Conservation (phyloP, 164 flowering plant species). For the Santalum album region DNA sequence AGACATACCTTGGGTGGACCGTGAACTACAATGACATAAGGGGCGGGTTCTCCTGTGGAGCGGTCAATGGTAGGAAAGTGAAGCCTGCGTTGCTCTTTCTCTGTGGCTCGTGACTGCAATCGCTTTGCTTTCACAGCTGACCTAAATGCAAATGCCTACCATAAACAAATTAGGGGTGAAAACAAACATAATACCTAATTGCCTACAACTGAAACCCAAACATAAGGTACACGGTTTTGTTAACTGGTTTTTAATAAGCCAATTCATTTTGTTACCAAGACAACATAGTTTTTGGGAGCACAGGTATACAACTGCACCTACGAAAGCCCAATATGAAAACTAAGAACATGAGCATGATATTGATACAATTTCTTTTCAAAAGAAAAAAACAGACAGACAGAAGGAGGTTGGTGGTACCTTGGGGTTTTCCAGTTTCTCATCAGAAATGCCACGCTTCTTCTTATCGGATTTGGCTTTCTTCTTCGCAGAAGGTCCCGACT, state of each 20-base stretch:
- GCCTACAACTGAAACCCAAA: too few species aligned
- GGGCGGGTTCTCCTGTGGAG: slow-evolving; percentile 74
- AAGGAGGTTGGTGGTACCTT: slow-evolving; percentile 28
- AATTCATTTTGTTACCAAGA: too few species aligned
- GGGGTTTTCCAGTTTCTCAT: slow-evolving; percentile 43
- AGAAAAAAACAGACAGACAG: slow-evolving; percentile 5
- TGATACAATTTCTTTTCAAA: background rate
- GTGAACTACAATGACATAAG: slow-evolving; percentile 82
- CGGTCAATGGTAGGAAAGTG: slow-evolving; percentile 79
- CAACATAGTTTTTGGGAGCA: too few species aligned
- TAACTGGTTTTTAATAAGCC: too few species aligned
- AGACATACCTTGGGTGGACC: slow-evolving; percentile 98
- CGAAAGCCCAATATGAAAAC: too few species aligned
- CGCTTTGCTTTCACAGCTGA: slow-evolving; percentile 78
- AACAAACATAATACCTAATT: too few species aligned
- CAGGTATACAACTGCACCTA: too few species aligned
- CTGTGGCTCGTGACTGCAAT: slow-evolving; percentile 63
- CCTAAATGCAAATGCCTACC: slow-evolving; percentile 75
- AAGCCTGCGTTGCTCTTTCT: slow-evolving; percentile 89
- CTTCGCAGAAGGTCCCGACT: slow-evolving; percentile 57
- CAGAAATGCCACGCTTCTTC: slow-evolving; percentile 27
- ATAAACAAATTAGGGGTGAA: background rate
- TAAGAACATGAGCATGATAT: background rate
- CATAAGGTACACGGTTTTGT: too few species aligned
- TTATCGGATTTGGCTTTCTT: slow-evolving; percentile 36